phyloP scores from a whole-genome alignment of 1,284 basidiomycete genomes.

The Cutaneotrichosporon sp. region DNA sequence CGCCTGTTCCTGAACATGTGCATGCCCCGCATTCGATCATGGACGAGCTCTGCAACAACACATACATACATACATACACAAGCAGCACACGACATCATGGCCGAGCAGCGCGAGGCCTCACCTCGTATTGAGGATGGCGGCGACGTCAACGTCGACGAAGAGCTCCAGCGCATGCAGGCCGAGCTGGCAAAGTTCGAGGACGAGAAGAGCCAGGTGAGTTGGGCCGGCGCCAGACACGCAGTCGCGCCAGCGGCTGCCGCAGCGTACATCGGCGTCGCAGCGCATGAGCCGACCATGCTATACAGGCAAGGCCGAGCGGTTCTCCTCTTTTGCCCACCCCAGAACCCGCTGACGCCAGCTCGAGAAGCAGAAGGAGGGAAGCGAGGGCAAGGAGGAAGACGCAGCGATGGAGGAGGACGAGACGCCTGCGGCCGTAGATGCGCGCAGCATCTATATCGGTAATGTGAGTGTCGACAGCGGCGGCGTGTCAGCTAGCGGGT shows the following conservation, averaged over 20 bases:
- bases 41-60: too few relatives aligned
- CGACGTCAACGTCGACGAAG: constrained; percentile 46
- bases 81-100: constrained; percentile 32
- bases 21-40: too few relatives aligned
- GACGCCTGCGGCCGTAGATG: constrained; percentile 64
- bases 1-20: too few relatives aligned
- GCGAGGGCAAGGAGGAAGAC: constrained; percentile 20
- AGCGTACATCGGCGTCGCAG: too few relatives aligned
- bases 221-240: too few relatives aligned
- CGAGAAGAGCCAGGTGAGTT: constrained; percentile 61
- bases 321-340: neutral
- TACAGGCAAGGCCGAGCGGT: too few relatives aligned
- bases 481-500: neutral
- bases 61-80: too few relatives aligned
- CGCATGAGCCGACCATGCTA: too few relatives aligned
- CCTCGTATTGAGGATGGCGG: constrained; percentile 29
- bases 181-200: constrained; percentile 82
- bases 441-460: constrained; percentile 88
- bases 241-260: too few relatives aligned
- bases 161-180: constrained; percentile 72
- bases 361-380: constrained; percentile 13
- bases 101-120: constrained; percentile 35
- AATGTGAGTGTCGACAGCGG: constrained; percentile 62
- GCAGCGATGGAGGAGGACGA: constrained; percentile 59
- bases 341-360: constrained; percentile 6